A percentile compares a stretch with the other conserved stretches of the same genome.
phyloP scores from a whole-genome alignment of 2,329 filamentous ascomycete species.

The Tricladium varicosporioides region DNA sequence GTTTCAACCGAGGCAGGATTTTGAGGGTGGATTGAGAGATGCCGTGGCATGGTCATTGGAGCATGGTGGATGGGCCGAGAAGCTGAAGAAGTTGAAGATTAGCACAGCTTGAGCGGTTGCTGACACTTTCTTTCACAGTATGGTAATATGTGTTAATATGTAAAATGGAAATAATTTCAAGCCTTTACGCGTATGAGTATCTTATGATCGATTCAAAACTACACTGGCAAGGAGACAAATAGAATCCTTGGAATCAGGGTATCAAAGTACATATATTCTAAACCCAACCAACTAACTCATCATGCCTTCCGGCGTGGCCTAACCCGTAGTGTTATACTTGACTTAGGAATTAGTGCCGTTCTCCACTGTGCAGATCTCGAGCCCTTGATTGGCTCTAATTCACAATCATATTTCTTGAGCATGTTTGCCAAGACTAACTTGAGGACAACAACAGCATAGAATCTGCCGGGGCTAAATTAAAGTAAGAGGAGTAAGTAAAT shows the following conservation, averaged over 20 bases:
- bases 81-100: not conserved
- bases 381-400: not conserved
- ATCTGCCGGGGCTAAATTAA: not conserved
- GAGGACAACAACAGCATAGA: not conserved
- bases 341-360: not conserved
- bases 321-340: not conserved
- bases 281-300: no score
- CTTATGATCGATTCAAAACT: no score
- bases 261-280: no score
- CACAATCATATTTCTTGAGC: not conserved
- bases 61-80: not conserved
- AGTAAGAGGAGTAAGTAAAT: no score
- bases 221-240: no score
- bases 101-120: no score
- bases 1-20: not conserved
- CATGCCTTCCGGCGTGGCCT: no score
- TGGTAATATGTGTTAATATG: no score
- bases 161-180: no score
- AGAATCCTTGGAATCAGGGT: no score
- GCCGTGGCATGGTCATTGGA: conserved; percentile 4
- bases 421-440: not conserved
- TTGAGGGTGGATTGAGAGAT: not conserved
- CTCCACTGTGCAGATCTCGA: not conserved
- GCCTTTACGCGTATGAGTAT: no score
- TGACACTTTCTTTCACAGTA: no score